Conservation (phyloP, 1,284 basidiomycete genomes). For the Meira miltonrushii region DNA sequence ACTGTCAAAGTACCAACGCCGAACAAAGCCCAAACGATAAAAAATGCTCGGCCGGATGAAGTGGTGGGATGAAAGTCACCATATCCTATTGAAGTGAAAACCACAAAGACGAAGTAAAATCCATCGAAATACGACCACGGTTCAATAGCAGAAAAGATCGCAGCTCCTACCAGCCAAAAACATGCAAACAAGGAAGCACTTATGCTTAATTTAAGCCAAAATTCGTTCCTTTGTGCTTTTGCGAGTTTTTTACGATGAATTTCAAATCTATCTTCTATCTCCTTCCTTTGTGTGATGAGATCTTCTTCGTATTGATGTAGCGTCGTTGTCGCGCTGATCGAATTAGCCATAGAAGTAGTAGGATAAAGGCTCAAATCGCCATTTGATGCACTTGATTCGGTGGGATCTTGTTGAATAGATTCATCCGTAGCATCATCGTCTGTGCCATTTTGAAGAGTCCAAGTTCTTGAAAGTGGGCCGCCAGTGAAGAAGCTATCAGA, state of each 20-base stretch:
- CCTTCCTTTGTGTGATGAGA: constrained; percentile 12
- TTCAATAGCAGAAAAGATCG: constrained; percentile 61
- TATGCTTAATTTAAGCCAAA: constrained; percentile 57
- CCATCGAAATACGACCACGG: constrained; percentile 58
- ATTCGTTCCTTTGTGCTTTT: constrained; percentile 58
- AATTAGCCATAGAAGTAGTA: neutral
- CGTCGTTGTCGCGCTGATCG: neutral
- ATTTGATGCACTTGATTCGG: neutral
- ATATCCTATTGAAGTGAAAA: constrained; percentile 46
- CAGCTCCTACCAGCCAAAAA: constrained; percentile 56
- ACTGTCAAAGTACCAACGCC: constrained; percentile 35
- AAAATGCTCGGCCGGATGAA: constrained; percentile 66
- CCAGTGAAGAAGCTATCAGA: constrained; percentile 13
- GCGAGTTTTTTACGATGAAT: constrained; percentile 46
- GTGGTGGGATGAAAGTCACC: constrained; percentile 24
- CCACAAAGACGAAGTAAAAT: constrained; percentile 63
- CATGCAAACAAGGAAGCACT: constrained; percentile 59
- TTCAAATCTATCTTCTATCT: constrained; percentile 39
- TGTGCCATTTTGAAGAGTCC: constrained; percentile 6
- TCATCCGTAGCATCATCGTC: neutral
- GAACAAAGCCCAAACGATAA: constrained; percentile 70
- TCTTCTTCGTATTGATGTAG: neutral
- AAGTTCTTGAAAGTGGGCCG: no score
- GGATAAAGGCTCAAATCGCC: neutral
- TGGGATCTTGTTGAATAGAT: neutral